Conservation (phyloP, 169 alveolate genomes). For the Miamiensis avidus region DNA sequence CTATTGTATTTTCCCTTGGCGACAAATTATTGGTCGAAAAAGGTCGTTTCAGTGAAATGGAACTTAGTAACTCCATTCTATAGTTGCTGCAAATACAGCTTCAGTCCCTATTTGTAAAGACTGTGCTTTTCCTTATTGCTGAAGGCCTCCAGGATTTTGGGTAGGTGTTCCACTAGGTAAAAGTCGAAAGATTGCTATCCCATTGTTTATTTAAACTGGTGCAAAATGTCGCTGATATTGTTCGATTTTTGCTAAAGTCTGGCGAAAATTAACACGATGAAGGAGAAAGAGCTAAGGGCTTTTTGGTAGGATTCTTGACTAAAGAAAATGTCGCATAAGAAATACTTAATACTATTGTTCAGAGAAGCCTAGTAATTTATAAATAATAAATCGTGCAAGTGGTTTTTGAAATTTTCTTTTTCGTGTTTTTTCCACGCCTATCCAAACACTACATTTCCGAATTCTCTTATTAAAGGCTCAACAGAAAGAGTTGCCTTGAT, state of each 20-base stretch:
- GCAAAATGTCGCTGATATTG: not conserved
- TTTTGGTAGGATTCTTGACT: not conserved
- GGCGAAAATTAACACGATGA: not conserved
- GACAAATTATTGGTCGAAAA: not conserved
- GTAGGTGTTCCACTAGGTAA: not conserved
- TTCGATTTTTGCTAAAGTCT: not conserved
- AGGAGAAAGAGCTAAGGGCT: not conserved
- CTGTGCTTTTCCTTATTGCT: not conserved
- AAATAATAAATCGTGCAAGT: not conserved
- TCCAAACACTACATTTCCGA: not conserved
- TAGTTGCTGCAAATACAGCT: too few relatives aligned
- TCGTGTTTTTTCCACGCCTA: not conserved
- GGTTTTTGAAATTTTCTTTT: not conserved
- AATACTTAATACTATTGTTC: too few relatives aligned
- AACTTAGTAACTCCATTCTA: not conserved
- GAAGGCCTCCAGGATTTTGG: not conserved
- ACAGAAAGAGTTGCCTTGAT: not conserved
- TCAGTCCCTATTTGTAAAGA: not conserved
- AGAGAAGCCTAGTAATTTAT: not conserved
- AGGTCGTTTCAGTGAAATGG: not conserved
- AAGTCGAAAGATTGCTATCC: not conserved
- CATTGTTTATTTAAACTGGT: not conserved
- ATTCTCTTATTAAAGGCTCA: not conserved
- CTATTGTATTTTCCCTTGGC: not conserved
- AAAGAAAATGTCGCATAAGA: not conserved